phyloP scores from a whole-genome alignment of 106 monocot species.

The Alisma plantagoaquatica region DNA sequence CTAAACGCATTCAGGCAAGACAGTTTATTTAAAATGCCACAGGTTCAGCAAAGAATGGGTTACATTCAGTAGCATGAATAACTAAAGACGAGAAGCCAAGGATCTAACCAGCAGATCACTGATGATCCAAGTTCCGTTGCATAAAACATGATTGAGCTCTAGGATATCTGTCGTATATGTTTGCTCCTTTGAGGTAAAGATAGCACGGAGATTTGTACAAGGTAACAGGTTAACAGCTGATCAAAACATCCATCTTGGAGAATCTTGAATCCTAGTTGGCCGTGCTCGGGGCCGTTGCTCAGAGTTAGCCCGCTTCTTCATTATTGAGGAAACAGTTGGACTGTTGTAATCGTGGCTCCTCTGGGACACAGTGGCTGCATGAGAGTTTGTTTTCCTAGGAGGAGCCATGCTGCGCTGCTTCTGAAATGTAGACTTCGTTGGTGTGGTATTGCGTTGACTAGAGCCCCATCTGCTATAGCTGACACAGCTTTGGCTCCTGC shows the following conservation, averaged over 20 bases:
- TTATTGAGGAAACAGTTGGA: constrained; percentile 82
- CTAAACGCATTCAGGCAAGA: too few species aligned
- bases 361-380: constrained; percentile 32
- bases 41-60: too few species aligned
- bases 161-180: not conserved
- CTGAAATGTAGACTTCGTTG: constrained; percentile 19
- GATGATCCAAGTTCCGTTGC: too few species aligned
- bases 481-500: constrained; percentile 78
- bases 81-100: too few species aligned
- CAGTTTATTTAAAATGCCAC: too few species aligned
- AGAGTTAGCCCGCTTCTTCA: constrained; percentile 69
- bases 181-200: not conserved
- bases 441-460: constrained; percentile 21
- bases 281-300: constrained; percentile 35
- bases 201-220: not conserved
- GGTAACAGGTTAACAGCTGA: not conserved
- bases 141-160: not conserved
- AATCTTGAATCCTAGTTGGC: constrained; percentile 24
- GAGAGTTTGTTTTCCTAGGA: constrained; percentile 46
- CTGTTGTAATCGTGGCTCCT: constrained; percentile 72
- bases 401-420: constrained; percentile 47
- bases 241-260: constrained; percentile 65
- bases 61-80: too few species aligned
- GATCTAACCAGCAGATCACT: too few species aligned
- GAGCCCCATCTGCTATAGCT: constrained; percentile 63